These are phyloP conservation scores for Globisporangium paddicum DNA, from an alignment of 352 stramenopile species.

Conservation along the genomic window DNA sequence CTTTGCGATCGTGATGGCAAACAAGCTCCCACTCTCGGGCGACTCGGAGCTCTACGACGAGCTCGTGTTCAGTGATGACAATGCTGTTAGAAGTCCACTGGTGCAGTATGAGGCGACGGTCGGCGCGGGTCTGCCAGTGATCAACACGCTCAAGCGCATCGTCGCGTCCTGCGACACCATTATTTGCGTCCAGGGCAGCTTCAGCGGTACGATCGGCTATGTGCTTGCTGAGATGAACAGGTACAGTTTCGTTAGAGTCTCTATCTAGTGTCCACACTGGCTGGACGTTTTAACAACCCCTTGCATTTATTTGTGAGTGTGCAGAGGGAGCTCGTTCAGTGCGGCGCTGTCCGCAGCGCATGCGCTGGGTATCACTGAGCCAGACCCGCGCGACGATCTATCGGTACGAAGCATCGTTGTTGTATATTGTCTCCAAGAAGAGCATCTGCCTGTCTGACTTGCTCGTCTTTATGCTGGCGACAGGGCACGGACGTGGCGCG, in stretches of 20 bases:
- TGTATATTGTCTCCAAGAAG: neutral
- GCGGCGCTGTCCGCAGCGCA: conserved; percentile 41
- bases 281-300: too few species aligned
- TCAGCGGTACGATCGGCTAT: conserved; percentile 65
- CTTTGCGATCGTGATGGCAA: conserved; percentile 36
- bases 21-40: conserved; percentile 46
- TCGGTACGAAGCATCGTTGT: too few species aligned
- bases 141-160: conserved; percentile 44
- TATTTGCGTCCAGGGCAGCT: conserved; percentile 37
- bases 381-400: conserved; percentile 65
- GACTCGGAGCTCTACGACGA: conserved; percentile 27
- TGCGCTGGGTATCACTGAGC: conserved; percentile 53
- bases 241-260: neutral
- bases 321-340: conserved; percentile 39
- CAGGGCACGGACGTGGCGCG: conserved; percentile 59
- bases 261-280: neutral
- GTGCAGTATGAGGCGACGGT: conserved; percentile 57
- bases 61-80: conserved; percentile 17
- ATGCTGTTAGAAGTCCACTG: conserved; percentile 7
- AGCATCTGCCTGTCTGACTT: neutral
- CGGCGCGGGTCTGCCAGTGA: conserved; percentile 54
- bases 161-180: conserved; percentile 45
- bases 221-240: conserved; percentile 35
- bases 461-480: neutral
- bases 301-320: neutral